A percentile compares a stretch with the other conserved stretches of the same genome.
Conservation (phyloP, 2,329 filamentous ascomycete species). For the Ascochyta rabiei region DNA sequence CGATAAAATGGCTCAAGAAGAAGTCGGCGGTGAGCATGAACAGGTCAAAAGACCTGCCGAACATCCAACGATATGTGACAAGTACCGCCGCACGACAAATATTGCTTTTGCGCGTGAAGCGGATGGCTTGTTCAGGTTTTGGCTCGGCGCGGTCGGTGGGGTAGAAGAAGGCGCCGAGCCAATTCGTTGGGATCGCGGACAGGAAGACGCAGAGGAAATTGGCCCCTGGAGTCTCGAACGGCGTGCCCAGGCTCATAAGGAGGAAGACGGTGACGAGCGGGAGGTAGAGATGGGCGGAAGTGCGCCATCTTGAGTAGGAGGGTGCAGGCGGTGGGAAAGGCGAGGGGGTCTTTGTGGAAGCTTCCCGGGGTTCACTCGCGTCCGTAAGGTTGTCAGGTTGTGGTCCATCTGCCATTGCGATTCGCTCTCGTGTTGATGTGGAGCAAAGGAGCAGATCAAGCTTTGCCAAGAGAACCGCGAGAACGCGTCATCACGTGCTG, state of each 20-base stretch:
- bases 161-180: slow-evolving; percentile 20
- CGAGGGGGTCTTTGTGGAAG: background rate
- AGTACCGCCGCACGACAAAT: slow-evolving; percentile 23
- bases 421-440: background rate
- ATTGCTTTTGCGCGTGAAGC: slow-evolving; percentile 24
- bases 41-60: slow-evolving; percentile 19
- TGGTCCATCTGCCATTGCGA: background rate
- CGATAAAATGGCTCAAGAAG: slow-evolving; percentile 6
- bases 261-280: slow-evolving; percentile 19
- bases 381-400: background rate
- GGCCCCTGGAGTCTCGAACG: slow-evolving; percentile 4
- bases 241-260: slow-evolving; percentile 5
- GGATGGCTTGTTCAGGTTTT: slow-evolving; percentile 13
- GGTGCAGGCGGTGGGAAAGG: background rate
- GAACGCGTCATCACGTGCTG: slow-evolving; percentile 7
- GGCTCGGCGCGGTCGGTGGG: slow-evolving; percentile 17
- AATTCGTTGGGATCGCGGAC: slow-evolving; percentile 22
- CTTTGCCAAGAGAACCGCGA: slow-evolving; percentile 4
- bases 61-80: slow-evolving; percentile 22
- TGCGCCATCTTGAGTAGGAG: slow-evolving; percentile 6
- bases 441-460: background rate
- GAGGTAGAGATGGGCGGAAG: slow-evolving; percentile 25
- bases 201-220: slow-evolving; percentile 5
- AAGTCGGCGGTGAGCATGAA: slow-evolving; percentile 19
- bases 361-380: background rate